Evolutionary conservation across 768 basidiomycete species (phyloP), one percentile per base, ranked within the genome.

Genomic region (Gloeostereum incarnatum): DNA sequence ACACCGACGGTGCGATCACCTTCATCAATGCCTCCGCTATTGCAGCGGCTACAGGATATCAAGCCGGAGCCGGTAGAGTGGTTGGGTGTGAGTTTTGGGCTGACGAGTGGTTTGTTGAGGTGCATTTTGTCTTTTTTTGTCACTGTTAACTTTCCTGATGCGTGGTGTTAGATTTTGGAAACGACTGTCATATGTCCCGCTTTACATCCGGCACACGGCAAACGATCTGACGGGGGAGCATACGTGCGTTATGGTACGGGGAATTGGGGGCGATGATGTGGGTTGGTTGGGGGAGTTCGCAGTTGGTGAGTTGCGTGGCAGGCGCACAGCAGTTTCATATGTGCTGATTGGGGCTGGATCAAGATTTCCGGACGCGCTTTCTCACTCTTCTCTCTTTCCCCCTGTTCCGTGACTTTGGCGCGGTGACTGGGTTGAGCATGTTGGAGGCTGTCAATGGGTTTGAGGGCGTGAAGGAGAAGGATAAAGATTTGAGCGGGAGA

Each of bases 191-290:
- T 99, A 84, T 55, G 73, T 88, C 0, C 96, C 96, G 0, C 66
- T 98, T 10, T 98, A 98, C 52, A 60, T 98, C 21, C 79, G 94
- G 21, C 96, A 98, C 60, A 94, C 91, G 4, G 69, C 81, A 42
- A 96, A 90, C 55, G 92, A 96, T 49, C 69, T 98, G 36, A 99
- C 96, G 0, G 96, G 96, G 26, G 96, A 99, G 60, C 85, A 96
- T 53, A 87, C 89, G 0, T 93, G 91, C 52, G 82, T 97, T 24
- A 98, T 99, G 96, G 75, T 94, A 1, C 73, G 88, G 22, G 82
- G 86, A 0, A 61, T 98, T 56, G 82, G 77, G 54, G 84, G 70
- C 54, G 55, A 61, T 21, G 81, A 82, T 42, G 57, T 87, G 26
- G 78, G 78, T 35, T 98, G 94, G 92, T 51, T 99, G 25, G 66